phyloP scores from a whole-genome alignment of 192 early-diverging fungal species.

The Rhizophagus prolifer region DNA sequence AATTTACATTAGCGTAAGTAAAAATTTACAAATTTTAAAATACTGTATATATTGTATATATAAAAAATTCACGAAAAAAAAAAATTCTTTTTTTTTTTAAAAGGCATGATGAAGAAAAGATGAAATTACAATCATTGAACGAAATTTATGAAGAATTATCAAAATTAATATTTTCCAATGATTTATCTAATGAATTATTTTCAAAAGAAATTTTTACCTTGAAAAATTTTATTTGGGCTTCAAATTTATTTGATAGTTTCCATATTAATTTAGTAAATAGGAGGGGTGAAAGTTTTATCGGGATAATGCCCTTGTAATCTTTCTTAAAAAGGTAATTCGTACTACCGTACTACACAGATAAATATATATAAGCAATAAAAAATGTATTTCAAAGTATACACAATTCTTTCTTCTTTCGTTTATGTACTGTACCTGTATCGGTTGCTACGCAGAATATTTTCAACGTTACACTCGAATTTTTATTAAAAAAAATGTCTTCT shows the following conservation, averaged over 20 bases:
- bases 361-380: no score
- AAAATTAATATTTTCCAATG: background rate
- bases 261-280: background rate
- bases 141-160: background rate
- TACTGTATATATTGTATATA: no score
- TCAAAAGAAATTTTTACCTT: background rate
- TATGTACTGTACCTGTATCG: no score
- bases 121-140: background rate
- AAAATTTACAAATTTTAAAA: no score
- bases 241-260: background rate
- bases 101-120: background rate
- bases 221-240: background rate
- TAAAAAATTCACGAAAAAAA: background rate
- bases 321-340: no score
- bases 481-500: background rate
- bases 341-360: no score
- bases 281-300: background rate
- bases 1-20: background rate
- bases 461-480: no score
- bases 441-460: no score
- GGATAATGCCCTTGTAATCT: slow-evolving; percentile 5
- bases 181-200: background rate
- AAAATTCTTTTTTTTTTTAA: background rate
- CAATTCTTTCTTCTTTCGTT: no score
- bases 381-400: no score